These are phyloP conservation scores for Cochlearia excelsa DNA, from an alignment of 345 rosid genomes.

Conservation along the genomic window DNA sequence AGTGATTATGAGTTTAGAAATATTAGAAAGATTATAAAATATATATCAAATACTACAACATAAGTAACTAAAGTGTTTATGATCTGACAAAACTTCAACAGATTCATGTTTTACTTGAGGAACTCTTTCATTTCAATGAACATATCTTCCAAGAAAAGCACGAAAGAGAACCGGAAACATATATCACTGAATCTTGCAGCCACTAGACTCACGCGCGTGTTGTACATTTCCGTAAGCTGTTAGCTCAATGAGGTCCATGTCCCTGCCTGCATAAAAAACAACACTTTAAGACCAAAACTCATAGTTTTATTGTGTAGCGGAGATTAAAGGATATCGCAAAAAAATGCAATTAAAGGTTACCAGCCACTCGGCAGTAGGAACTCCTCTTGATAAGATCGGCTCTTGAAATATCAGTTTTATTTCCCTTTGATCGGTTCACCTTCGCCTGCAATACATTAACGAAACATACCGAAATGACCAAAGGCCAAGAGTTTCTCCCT, in stretches of 20 bases:
- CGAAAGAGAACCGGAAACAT: background rate
- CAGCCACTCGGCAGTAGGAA: conserved; percentile 86
- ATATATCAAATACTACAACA: too few species aligned
- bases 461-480: background rate
- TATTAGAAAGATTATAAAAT: too few species aligned
- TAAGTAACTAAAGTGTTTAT: too few species aligned
- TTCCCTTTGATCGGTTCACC: conserved; percentile 86
- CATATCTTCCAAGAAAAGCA: background rate
- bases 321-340: background rate
- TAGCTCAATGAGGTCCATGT: conserved; percentile 88
- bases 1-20: too few species aligned
- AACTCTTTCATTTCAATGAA: background rate
- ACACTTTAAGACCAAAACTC: conserved; percentile 3
- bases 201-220: conserved; percentile 55
- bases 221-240: conserved; percentile 85
- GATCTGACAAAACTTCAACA: too few species aligned
- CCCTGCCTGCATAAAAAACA: conserved; percentile 50
- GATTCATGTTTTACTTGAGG: background rate
- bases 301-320: background rate
- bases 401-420: conserved; percentile 70
- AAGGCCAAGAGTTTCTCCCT: conserved; percentile 1
- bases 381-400: conserved; percentile 83
- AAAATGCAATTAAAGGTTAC: too few species aligned
- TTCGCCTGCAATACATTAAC: conserved; percentile 51
- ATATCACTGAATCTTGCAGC: conserved; percentile 78